Conservation (phyloP, 148 eudicot genomes). For the Rhododendron henanense region DNA sequence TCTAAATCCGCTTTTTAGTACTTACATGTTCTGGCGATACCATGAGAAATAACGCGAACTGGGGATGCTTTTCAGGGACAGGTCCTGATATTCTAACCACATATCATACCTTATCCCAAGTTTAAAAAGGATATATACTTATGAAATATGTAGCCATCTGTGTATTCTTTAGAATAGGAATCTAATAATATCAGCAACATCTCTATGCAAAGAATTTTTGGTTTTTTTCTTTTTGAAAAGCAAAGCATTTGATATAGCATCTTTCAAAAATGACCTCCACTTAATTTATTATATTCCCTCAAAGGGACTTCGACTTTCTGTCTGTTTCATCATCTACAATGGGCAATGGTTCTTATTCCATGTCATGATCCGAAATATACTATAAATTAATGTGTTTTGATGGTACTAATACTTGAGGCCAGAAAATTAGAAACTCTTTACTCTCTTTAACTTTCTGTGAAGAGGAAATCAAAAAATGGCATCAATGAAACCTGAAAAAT, state of each 20-base stretch:
- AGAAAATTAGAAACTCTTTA: background rate
- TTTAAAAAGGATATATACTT: background rate
- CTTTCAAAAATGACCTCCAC: background rate
- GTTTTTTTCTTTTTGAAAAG: background rate
- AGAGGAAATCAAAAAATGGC: constrained; percentile 23
- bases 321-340: background rate
- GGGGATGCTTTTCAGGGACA: background rate
- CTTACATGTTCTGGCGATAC: background rate
- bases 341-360: background rate
- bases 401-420: background rate
- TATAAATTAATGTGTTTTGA: background rate
- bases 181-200: background rate
- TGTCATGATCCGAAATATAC: background rate
- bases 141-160: background rate
- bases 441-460: background rate
- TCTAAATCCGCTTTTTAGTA: background rate
- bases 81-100: background rate
- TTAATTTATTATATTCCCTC: background rate
- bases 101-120: background rate
- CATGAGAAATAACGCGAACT: background rate
- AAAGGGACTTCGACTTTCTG: background rate
- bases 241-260: background rate
- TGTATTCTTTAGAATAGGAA: background rate
- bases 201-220: background rate
- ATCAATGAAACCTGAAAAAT: constrained; percentile 30